Conservation (phyloP, 208 protist species). For the Wallacemonas sp. region DNA sequence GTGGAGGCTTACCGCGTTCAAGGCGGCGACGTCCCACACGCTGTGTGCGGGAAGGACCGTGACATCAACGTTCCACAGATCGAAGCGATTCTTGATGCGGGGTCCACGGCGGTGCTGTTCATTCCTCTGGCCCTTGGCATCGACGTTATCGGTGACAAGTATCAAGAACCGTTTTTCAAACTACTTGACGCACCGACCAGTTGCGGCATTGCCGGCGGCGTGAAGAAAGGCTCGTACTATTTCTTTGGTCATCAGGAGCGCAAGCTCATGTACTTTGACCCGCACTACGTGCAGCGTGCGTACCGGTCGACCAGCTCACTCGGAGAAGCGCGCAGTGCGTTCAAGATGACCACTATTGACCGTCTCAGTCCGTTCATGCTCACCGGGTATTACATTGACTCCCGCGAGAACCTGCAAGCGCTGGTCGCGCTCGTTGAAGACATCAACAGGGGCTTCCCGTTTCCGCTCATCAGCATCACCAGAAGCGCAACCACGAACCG, state of each 20-base stretch:
- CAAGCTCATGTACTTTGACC: constrained; percentile 65
- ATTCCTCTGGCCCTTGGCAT: constrained; percentile 67
- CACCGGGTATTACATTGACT: constrained; percentile 34
- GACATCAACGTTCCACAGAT: constrained; percentile 29
- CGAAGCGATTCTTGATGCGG: constrained; percentile 18
- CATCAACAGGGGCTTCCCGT: constrained; percentile 26
- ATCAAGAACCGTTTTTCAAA: constrained; percentile 37
- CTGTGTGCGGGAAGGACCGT: constrained; percentile 31
- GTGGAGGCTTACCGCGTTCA: constrained; percentile 13
- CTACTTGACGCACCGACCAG: constrained; percentile 51
- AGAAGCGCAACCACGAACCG: not conserved
- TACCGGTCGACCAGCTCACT: constrained; percentile 18
- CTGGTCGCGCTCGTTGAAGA: constrained; percentile 23
- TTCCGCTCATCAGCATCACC: constrained; percentile 32
- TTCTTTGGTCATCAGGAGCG: constrained; percentile 63
- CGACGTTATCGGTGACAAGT: constrained; percentile 39
- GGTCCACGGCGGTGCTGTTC: constrained; percentile 47
- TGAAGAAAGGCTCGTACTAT: constrained; percentile 41
- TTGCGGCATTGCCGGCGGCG: constrained; percentile 64
- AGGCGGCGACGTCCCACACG: constrained; percentile 33
- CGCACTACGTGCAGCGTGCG: constrained; percentile 71
- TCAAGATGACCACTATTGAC: not conserved
- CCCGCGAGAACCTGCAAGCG: constrained; percentile 15
- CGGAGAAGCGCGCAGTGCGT: not conserved
- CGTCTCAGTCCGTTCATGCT: constrained; percentile 29